Percentiles rank a stretch among this genome's conserved stretches.
These are phyloP conservation scores for Phytophthora podocarpi DNA, from an alignment of 352 stramenopile genomes.

Conservation along the genomic window DNA sequence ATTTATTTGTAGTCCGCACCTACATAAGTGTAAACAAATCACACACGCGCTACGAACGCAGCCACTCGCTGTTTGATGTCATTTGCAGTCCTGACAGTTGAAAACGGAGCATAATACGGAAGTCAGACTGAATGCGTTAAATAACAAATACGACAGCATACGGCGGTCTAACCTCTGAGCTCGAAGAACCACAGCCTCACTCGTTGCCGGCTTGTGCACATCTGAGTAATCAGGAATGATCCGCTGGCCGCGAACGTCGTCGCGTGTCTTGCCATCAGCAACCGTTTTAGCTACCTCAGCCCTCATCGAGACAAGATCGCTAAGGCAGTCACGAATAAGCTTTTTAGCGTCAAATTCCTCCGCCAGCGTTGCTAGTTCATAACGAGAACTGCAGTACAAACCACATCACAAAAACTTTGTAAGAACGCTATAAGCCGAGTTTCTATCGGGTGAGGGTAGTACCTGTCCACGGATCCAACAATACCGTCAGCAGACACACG, in stretches of 20 bases:
- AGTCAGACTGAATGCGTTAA: constrained; percentile 3
- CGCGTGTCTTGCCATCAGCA: constrained; percentile 65
- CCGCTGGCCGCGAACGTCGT: constrained; percentile 70
- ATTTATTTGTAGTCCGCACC: constrained; percentile 14
- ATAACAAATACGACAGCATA: constrained; percentile 7
- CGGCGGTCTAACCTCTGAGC: constrained; percentile 48
- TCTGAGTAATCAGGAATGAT: constrained; percentile 76
- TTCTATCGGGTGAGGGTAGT: neutral
- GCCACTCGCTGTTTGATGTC: constrained; percentile 39
- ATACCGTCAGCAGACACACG: constrained; percentile 32
- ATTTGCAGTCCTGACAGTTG: constrained; percentile 25
- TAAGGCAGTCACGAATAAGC: constrained; percentile 52
- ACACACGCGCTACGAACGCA: constrained; percentile 42
- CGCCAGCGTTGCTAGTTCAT: constrained; percentile 44
- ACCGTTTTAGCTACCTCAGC: constrained; percentile 59
- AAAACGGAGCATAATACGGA: neutral
- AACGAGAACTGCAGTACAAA: constrained; percentile 26
- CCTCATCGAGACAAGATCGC: constrained; percentile 65
- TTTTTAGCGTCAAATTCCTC: constrained; percentile 52
- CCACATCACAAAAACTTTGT: neutral
- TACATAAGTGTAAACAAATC: constrained; percentile 1
- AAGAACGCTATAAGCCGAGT: neutral
- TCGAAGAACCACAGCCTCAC: constrained; percentile 50
- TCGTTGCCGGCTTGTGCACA: constrained; percentile 59
- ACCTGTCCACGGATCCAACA: constrained; percentile 44